Base-by-base conservation (phyloP, 2,329 filamentous ascomycete species). In the Aureobasidium leucospermi region DNA sequence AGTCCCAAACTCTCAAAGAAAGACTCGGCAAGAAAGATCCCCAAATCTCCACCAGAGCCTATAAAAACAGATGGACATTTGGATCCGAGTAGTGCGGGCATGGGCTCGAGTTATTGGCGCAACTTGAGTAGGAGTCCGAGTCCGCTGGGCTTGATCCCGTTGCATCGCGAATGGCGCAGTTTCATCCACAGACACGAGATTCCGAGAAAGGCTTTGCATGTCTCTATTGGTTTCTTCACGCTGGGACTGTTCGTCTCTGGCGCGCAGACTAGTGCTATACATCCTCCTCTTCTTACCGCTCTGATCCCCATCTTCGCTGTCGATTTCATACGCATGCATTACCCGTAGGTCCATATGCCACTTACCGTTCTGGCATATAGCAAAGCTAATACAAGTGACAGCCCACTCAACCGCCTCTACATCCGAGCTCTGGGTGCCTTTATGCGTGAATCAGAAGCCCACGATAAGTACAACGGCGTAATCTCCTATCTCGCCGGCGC, bases 371-470 rank as follows among this genome's bases (percentile, higher is more conserved):
- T 7, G 23, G 19, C 19, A 19, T 19, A 19, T 11, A n/a, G 36
- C 2, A 52, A 32, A 39, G 19, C 59, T 63, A 23, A 62, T n/a
- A 8, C 34, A 2, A 8, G 13, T 16, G 4, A 11, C 9, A 19
- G 60, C 16, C 81, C 85, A 1, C 82, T 99, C 69, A 99, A 99
- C 73, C 82, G 86, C 39, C 71, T 96, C 60, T 99, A 97, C 74
- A 93, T 97, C 67, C 85, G 82, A 60, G 81, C 84, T 39, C 76
- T 97, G 13, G 94, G 94, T 48, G 90, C 92, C 0, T 80, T 99
- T 66, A 99, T 99, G 94, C 89, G 94, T 58, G 94, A 99, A 77
- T 94, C 88, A 64, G 94, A 99, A 75, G 96, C 93, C 66, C 70
- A 73, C 61, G 81, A 86, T 49, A 90, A 91, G 55, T 99, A 90